phyloP scores from a whole-genome alignment of 2,329 filamentous ascomycete genomes.

The Fusarium pseudonygamai region DNA sequence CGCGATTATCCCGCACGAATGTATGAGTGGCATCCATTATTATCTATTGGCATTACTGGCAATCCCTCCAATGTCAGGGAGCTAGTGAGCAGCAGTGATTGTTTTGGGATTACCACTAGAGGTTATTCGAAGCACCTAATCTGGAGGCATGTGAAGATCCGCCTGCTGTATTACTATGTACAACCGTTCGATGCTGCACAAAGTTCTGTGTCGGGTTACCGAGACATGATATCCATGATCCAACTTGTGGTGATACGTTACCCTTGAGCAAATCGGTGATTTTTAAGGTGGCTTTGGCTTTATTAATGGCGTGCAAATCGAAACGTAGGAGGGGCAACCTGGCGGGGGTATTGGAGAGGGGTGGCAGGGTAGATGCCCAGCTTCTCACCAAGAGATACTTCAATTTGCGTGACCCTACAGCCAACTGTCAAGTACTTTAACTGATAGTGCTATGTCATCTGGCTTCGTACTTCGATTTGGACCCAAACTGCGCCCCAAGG shows the following conservation, averaged over 20 bases:
- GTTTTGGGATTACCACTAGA: neutral
- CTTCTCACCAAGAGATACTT: slow-evolving; percentile 19
- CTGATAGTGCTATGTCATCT: slow-evolving; percentile 39
- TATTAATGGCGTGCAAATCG: slow-evolving; percentile 25
- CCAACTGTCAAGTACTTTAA: slow-evolving; percentile 11
- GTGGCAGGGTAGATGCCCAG: slow-evolving; percentile 25
- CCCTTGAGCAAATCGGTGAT: slow-evolving; percentile 32
- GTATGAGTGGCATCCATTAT: neutral
- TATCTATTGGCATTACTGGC: neutral
- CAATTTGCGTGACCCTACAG: neutral
- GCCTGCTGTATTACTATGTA: slow-evolving; percentile 18
- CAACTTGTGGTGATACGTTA: slow-evolving; percentile 14
- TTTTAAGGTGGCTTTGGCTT: slow-evolving; percentile 26
- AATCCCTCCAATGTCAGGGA: neutral
- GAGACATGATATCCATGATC: slow-evolving; percentile 8
- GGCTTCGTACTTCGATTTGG: slow-evolving; percentile 23
- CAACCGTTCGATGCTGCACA: slow-evolving; percentile 15
- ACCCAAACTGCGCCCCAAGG: slow-evolving; percentile 41
- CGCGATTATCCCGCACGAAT: neutral
- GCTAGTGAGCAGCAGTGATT: neutral
- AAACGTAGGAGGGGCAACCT: slow-evolving; percentile 44
- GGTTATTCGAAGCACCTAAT: neutral
- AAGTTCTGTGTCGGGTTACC: slow-evolving; percentile 13
- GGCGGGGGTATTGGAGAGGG: slow-evolving; percentile 30
- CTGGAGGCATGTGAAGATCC: neutral